phyloP scores from a whole-genome alignment of 768 basidiomycete genomes.

The Xerocomellus chrysenteron region DNA sequence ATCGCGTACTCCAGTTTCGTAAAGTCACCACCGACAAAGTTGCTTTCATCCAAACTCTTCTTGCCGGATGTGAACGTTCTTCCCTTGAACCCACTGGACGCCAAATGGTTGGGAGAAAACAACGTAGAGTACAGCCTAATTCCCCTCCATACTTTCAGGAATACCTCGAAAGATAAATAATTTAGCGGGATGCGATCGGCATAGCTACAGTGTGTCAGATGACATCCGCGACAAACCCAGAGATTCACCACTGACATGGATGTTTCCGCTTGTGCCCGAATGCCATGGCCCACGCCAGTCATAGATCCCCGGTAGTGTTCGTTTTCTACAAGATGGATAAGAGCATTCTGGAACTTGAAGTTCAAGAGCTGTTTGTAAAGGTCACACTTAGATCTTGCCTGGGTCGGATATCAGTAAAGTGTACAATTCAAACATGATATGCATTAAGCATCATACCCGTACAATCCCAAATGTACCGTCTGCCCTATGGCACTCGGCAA shows the following conservation, averaged over 20 bases:
- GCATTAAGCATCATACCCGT: conserved; percentile 46
- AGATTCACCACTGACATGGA: conserved; percentile 26
- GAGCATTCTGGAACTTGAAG: conserved; percentile 65
- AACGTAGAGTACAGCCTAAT: conserved; percentile 43
- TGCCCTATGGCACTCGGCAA: conserved; percentile 76
- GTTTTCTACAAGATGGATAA: conserved; percentile 71
- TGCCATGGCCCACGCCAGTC: conserved; percentile 59
- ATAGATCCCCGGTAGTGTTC: conserved; percentile 70
- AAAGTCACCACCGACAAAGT: conserved; percentile 55
- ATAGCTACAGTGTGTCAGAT: conserved; percentile 21
- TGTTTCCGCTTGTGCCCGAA: conserved; percentile 57
- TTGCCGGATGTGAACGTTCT: conserved; percentile 1
- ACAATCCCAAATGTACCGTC: conserved; percentile 80
- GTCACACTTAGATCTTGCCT: conserved; percentile 84
- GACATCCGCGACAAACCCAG: background rate
- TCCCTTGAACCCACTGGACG: background rate
- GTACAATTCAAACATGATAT: background rate
- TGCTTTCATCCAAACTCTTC: conserved; percentile 50
- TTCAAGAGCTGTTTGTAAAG: conserved; percentile 77
- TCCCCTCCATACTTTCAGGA: conserved; percentile 56
- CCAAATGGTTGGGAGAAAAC: conserved; percentile 22
- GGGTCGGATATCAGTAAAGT: conserved; percentile 9
- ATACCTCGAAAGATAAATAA: conserved; percentile 40
- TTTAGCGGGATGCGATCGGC: conserved; percentile 28
- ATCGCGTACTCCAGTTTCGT: conserved; percentile 79